phyloP scores from a whole-genome alignment of 164 flowering plant species.

The Warburgia ugandensis region DNA sequence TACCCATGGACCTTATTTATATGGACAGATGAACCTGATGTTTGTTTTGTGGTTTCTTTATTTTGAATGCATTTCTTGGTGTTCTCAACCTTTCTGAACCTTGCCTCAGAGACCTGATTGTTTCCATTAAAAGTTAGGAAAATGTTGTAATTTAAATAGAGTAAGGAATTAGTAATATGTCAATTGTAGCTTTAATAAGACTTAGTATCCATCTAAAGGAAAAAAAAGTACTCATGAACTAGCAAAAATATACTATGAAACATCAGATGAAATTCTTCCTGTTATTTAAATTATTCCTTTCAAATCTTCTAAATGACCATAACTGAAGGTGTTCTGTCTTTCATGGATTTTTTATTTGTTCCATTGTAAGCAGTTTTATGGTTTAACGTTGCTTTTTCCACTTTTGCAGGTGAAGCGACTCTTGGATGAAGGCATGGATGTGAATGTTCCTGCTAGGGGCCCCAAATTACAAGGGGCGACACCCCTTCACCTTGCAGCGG shows the following conservation, averaged over 20 bases:
- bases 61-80: too few species aligned
- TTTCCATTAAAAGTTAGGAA: too few species aligned
- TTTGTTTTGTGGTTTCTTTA: too few species aligned
- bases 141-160: background rate
- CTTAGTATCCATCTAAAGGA: background rate
- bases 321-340: too few species aligned
- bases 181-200: background rate
- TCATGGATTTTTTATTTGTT: background rate
- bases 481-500: slow-evolving; percentile 98
- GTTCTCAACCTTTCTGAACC: too few species aligned
- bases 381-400: too few species aligned
- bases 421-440: slow-evolving; percentile 86
- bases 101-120: too few species aligned
- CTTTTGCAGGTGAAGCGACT: slow-evolving; percentile 67
- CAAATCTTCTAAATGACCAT: too few species aligned
- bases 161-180: background rate
- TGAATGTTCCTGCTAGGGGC: slow-evolving; percentile 83
- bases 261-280: background rate
- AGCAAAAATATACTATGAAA: too few species aligned
- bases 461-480: slow-evolving; percentile 81
- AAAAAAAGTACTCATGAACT: too few species aligned
- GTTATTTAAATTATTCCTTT: background rate
- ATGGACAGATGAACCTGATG: too few species aligned
- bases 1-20: too few species aligned
- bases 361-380: background rate